phyloP scores from a whole-genome alignment of 371 early-diverging fungal genomes.

The Basidiobolus meristosporus region DNA sequence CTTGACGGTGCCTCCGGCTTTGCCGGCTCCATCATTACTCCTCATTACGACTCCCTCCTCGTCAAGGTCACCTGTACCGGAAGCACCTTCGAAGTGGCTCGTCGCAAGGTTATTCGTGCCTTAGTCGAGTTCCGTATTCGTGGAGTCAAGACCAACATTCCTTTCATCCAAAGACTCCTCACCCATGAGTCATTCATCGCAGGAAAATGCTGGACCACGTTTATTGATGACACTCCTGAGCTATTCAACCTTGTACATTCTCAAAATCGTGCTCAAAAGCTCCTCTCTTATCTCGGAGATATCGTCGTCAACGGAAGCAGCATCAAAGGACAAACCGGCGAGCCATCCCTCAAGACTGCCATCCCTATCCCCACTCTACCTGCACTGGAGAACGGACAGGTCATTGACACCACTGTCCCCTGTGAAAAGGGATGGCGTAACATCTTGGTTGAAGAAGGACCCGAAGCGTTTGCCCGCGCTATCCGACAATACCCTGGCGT shows the following conservation, averaged over 20 bases:
- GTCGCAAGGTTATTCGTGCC: constrained; percentile 72
- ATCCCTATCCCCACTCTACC: neutral
- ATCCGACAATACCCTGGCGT: constrained; percentile 70
- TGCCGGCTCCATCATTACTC: constrained; percentile 83
- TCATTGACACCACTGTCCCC: constrained; percentile 25
- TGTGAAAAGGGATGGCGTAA: constrained; percentile 73
- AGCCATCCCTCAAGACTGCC: no score
- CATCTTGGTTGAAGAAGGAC: constrained; percentile 63
- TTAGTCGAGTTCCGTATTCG: constrained; percentile 86
- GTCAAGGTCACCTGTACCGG: constrained; percentile 84
- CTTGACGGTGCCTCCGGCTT: constrained; percentile 78
- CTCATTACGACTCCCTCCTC: constrained; percentile 89
- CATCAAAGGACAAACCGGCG: constrained; percentile 66
- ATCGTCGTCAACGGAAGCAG: constrained; percentile 79
- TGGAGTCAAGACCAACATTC: constrained; percentile 91
- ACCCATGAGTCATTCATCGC: constrained; percentile 54
- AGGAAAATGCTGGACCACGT: constrained; percentile 85
- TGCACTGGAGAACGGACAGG: neutral
- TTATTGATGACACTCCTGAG: constrained; percentile 87
- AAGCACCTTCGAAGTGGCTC: constrained; percentile 66
- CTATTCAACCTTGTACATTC: constrained; percentile 51
- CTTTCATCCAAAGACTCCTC: constrained; percentile 73
- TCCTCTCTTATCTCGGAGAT: constrained; percentile 77
- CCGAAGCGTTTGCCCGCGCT: constrained; percentile 77
- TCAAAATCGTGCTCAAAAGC: constrained; percentile 72